phyloP scores from a whole-genome alignment of 1,284 basidiomycete genomes.

The Austroboletus sp. region DNA sequence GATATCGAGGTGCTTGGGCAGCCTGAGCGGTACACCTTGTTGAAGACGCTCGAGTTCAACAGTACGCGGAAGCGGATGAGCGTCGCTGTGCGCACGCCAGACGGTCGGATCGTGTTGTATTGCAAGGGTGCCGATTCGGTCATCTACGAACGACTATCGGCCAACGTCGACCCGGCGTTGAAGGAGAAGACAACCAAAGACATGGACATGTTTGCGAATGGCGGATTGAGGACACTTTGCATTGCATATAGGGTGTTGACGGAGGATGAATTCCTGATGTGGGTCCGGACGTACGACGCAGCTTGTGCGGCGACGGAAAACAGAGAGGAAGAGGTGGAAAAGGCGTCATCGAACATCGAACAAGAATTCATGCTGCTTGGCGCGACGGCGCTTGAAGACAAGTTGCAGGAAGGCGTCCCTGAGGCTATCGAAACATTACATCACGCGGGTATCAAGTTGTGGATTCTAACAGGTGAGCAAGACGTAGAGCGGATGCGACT shows the following conservation, averaged over 20 bases:
- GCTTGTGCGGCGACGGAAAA: conserved; percentile 71
- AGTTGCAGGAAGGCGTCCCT: conserved; percentile 93
- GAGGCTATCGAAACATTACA: conserved; percentile 92
- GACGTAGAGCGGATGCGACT: background rate
- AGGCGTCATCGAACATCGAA: conserved; percentile 80
- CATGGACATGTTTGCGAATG: conserved; percentile 91
- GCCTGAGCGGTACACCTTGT: conserved; percentile 71
- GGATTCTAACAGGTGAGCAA: conserved; percentile 78
- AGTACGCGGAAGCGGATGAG: conserved; percentile 92
- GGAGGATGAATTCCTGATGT: conserved; percentile 80
- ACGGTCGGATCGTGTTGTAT: conserved; percentile 77
- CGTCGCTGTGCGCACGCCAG: conserved; percentile 76
- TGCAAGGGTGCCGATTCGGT: conserved; percentile 97
- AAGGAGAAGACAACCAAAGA: conserved; percentile 78
- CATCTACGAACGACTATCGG: conserved; percentile 78
- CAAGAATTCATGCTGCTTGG: conserved; percentile 78
- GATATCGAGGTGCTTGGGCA: conserved; percentile 92
- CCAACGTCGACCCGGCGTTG: conserved; percentile 66
- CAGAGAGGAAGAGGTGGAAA: conserved; percentile 86
- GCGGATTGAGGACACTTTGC: conserved; percentile 85
- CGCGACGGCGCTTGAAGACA: conserved; percentile 94
- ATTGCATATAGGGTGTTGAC: conserved; percentile 75
- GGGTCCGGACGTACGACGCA: conserved; percentile 77
- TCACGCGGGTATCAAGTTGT: conserved; percentile 91
- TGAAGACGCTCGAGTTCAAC: conserved; percentile 90